Base-by-base conservation (phyloP, 352 stramenopile species). In the Vaucheria bursata region DNA sequence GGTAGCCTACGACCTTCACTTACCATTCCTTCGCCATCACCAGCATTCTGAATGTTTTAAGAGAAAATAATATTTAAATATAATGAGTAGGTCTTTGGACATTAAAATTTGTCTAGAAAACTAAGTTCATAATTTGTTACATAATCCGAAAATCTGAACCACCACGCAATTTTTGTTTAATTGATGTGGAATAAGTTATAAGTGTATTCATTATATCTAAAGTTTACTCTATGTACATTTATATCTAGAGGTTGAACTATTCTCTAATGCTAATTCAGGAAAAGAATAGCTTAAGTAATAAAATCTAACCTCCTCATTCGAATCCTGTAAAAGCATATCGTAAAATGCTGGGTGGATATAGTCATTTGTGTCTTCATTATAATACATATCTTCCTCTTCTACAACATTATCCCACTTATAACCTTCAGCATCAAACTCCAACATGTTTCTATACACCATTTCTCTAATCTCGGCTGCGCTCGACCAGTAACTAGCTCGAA, bases 381-480 rank as follows among this genome's bases (percentile, higher is more conserved):
- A 81, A 52, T 81, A 81, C 76, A 81, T 81, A 52, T 81, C 76
- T 38, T 81, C 76, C 50, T 81, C 76, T 70, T 81, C 59, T 18
- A 29, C 59, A 8, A 69, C 59, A 29, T 69, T 4, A 4, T 29
- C 8, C 59, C 59, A 69, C 4, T 18, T 38, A 29, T 69, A 69
- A 0, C 72, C 76, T 37, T 81, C 76, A 3, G 76, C 76, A 35
- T 81, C 76, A 52, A 81, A 81, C 76, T 81, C 76, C 37, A 81
- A 59, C 76, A 81, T 81, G 71, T 81, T 81, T 36, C 76, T 71
- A 53, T 81, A 81, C 4, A 81, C 76, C 76, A 81, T 81, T 52
- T 81, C 76, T 39, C 76, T 53, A 29, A 81, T 81, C 70, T 81
- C 76, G 12, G 40, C 76, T 45, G 76, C 76, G 36, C 76, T 81